Evolutionary conservation across 495 filamentous ascomycete genomes (phyloP).

Genomic region (Neurospora cerealis): DNA sequence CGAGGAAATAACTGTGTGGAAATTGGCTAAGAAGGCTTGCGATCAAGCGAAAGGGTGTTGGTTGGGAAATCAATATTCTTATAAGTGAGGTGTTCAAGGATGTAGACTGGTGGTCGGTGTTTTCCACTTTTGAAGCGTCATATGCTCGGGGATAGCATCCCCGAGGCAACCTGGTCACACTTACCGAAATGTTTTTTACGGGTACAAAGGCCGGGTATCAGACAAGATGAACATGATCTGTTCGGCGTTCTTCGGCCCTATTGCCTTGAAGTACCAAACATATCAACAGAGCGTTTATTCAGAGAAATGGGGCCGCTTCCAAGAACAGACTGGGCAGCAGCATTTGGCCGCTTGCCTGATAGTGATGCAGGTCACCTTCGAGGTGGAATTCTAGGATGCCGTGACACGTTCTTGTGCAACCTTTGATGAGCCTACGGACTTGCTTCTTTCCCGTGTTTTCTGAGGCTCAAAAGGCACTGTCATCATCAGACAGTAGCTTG

Average conservation of each 20-base stretch:
- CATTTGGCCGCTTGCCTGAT: not conserved
- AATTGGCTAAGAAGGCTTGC: not conserved
- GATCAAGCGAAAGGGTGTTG: not conserved
- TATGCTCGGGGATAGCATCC: not conserved
- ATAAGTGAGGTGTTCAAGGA: not conserved
- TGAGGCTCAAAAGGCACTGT: not conserved
- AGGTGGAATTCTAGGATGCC: not conserved
- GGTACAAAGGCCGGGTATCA: not conserved
- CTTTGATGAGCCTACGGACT: not conserved
- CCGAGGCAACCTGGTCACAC: not conserved
- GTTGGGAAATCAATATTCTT: not conserved
- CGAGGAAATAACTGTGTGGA: not conserved
- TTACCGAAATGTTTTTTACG: not conserved
- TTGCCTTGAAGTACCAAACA: not conserved
- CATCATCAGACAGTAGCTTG: not conserved
- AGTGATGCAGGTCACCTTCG: not conserved
- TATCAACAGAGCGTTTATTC: not conserved
- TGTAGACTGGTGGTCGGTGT: not conserved
- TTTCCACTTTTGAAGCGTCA: not conserved
- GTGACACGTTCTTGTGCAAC: not conserved
- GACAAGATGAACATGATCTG: not conserved
- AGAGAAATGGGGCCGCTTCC: not conserved
- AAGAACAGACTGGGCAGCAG: no score
- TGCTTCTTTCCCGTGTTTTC: not conserved
- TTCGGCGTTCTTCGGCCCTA: not conserved